A percentile compares a stretch with the other conserved stretches of the same genome.
Conservation (phyloP, 1,139 yeast species). For the Geotrichum cucujoidarum region DNA sequence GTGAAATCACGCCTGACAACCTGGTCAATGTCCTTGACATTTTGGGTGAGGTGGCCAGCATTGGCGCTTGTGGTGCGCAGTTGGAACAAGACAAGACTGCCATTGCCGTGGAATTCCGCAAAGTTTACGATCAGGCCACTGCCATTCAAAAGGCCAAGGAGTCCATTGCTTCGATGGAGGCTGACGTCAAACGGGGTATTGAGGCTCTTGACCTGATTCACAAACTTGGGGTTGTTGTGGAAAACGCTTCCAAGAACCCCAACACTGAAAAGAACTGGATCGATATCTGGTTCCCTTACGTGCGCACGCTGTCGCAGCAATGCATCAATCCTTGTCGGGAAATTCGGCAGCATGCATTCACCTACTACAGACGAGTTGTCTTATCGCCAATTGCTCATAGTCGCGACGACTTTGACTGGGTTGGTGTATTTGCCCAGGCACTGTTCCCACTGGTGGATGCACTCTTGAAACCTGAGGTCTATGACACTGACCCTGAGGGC, state of each 20-base stretch:
- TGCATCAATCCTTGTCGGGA: constrained; percentile 85
- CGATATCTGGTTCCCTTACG: constrained; percentile 26
- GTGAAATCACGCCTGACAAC: constrained; percentile 16
- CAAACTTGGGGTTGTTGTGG: constrained; percentile 19
- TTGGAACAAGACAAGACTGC: constrained; percentile 60
- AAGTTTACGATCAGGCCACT: constrained; percentile 18
- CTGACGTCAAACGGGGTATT: constrained; percentile 54
- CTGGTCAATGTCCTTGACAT: constrained; percentile 51
- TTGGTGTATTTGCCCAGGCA: constrained; percentile 58
- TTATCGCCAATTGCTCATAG: constrained; percentile 41
- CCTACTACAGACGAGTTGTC: constrained; percentile 46
- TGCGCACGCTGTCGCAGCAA: constrained; percentile 74
- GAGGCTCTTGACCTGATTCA: constrained; percentile 48
- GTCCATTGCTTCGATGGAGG: constrained; percentile 30
- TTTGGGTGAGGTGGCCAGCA: constrained; percentile 74
- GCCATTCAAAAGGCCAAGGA: constrained; percentile 20
- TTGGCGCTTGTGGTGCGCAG: constrained; percentile 76
- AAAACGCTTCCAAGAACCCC: constrained; percentile 13
- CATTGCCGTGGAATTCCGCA: constrained; percentile 28
- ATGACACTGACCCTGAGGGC: constrained; percentile 59
- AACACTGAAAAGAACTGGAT: constrained; percentile 17
- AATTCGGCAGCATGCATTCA: constrained; percentile 56
- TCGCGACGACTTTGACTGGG: constrained; percentile 39
- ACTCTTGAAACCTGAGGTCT: constrained; percentile 60
- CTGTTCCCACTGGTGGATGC: constrained; percentile 70